Conservation (phyloP, 2,329 filamentous ascomycete genomes). For the Apiospora phragmitis region DNA sequence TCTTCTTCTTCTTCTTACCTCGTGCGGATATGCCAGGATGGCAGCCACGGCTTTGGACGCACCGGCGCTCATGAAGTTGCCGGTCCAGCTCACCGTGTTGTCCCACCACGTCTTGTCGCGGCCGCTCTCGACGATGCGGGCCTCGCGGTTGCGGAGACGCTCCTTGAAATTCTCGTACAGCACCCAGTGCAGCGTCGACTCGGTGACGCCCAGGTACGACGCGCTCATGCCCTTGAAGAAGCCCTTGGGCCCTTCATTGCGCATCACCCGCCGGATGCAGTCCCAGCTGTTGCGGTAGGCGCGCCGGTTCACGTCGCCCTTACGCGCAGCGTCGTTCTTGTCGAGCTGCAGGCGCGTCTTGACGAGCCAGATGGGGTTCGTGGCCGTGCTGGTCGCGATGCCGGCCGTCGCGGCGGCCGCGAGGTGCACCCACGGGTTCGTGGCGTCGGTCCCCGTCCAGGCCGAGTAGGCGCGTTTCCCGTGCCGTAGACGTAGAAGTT, state of each 20-base stretch:
- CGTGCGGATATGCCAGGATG: conserved; percentile 86
- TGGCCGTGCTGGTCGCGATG: conserved; percentile 84
- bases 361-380: conserved; percentile 95
- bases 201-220: conserved; percentile 86
- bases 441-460: conserved; percentile 68
- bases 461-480: conserved; percentile 81
- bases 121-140: conserved; percentile 56
- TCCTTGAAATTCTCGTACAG: conserved; percentile 92
- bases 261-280: conserved; percentile 79
- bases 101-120: conserved; percentile 71
- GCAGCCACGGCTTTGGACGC: conserved; percentile 84
- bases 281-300: conserved; percentile 87
- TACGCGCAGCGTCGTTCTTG: conserved; percentile 69
- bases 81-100: conserved; percentile 72
- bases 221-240: conserved; percentile 90
- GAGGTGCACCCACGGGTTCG: conserved; percentile 77
- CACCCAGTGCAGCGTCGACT: conserved; percentile 91
- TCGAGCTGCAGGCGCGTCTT: conserved; percentile 93
- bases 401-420: conserved; percentile 75
- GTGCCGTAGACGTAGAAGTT: conserved; percentile 96
- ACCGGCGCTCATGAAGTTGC: conserved; percentile 77
- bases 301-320: conserved; percentile 54
- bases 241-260: conserved; percentile 76
- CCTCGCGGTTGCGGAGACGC: conserved; percentile 65
- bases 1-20: conserved; percentile 52